Evolutionary conservation across 495 filamentous ascomycete genomes (phyloP), one percentile per base, ranked within the genome.

Genomic region (Penicillium maclennaniae): DNA sequence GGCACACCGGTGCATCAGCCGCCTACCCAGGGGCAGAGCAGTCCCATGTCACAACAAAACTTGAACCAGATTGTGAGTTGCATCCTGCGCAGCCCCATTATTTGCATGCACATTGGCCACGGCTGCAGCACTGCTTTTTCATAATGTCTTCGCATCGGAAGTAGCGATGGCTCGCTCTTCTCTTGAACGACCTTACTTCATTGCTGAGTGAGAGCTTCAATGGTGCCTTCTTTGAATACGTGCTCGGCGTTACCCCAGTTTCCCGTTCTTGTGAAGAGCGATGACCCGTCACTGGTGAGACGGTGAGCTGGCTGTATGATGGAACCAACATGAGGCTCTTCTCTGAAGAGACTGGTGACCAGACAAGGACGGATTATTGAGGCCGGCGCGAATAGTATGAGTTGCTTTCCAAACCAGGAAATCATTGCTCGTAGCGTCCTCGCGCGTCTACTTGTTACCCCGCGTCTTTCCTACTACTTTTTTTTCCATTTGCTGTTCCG

Each of bases 61-160:
- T 68, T 98, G 7, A 98, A 98, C 56, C 89, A 95, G 58, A 98
- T 98, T 66, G 92, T 96, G 80, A 78, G 88, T 78, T 47, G 9
- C 36, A 10, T 49, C 36, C 16, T 41, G 47, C 26, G 26, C 36
- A 10, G 31, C 10, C 14, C 31, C 31, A 12, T 10, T 12, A 34
- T 14, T 34, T 34, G 31, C 31, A 34, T 12, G 15, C 31, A 34
- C 15, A 8, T 46, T 36, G 25, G 17, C 26, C 4, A 8, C 15
- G 15, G 23, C 15, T 26, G 7, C 19, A 34, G 19, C 28, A 40
- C 16, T 6, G 5, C 16, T 40, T 19, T 40, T 5, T 40, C n/a
- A 20, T n/a, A 6, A 40, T 44, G 23, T 26, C 42, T 26, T 7
- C 9, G 20, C 42, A 2, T 26, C n/a, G 38, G 9, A 40, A 9